These are phyloP conservation scores for Marasmius fiardii DNA, from an alignment of 1,284 basidiomycete genomes.

Conservation along the genomic window DNA sequence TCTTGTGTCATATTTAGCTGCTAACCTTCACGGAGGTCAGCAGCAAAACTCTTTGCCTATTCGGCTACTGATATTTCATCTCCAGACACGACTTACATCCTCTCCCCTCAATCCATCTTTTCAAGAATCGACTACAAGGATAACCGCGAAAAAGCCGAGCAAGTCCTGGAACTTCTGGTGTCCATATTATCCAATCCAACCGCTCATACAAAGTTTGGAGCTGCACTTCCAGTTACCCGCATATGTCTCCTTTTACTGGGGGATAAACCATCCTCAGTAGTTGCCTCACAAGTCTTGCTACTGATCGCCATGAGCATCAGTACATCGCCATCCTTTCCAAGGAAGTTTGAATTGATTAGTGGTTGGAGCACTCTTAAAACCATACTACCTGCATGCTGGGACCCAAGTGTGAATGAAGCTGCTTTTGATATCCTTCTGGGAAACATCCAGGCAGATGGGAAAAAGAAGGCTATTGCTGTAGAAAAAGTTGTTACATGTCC, in stretches of 20 bases:
- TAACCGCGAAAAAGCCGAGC: constrained; percentile 54
- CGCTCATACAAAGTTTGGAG: constrained; percentile 60
- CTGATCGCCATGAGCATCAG: constrained; percentile 55
- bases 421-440: constrained; percentile 68
- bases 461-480: constrained; percentile 14
- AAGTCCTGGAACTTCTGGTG: constrained; percentile 58
- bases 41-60: neutral
- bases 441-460: constrained; percentile 17
- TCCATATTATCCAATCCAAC: constrained; percentile 50
- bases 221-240: constrained; percentile 68
- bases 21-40: constrained; percentile 75
- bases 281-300: constrained; percentile 57
- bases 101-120: constrained; percentile 54
- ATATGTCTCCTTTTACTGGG: constrained; percentile 73
- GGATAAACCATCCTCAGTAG: constrained; percentile 55
- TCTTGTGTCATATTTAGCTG: constrained; percentile 81
- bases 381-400: constrained; percentile 67
- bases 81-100: constrained; percentile 20
- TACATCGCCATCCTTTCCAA: constrained; percentile 54
- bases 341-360: constrained; percentile 73
- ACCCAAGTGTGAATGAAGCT: constrained; percentile 56
- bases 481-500: constrained; percentile 49
- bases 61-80: neutral
- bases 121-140: constrained; percentile 49
- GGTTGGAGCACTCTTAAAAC: constrained; percentile 71